Base-by-base conservation (phyloP, 169 alveolate genomes). In the Plasmodium gallinaceum region DNA sequence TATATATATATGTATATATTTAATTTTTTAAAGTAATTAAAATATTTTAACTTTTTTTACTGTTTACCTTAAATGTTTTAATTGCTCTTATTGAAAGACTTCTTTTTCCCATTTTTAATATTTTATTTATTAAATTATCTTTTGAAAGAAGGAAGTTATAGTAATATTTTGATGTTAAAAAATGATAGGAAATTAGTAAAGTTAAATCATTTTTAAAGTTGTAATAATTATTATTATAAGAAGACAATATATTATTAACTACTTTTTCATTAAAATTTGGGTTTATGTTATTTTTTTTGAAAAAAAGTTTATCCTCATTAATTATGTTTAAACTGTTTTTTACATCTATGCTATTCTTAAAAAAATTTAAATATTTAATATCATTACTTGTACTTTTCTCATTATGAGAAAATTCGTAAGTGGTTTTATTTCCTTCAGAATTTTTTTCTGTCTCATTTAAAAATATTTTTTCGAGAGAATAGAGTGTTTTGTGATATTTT, bases 131-230 rank as follows among this genome's bases (percentile, higher is more conserved):
- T 71, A 80, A 16, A 45, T 39, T 42, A 68, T 70, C 32, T n/a
- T 69, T 22, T 3, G 70, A 45, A 24, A 66, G 37, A 39, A 80
- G 37, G 6, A 57, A n/a, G 6, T 70, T 54, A 46, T 80, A 61
- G 7, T 22, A 45, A 39, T 3, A 39, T 42, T 68, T 80, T 45
- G 90, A 45, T 7, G 42, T 10, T 20, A 52, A 2, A 61, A 80
- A 80, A 18, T 80, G 83, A 8, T 80, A 32, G 32, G 65, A 68
- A 18, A 80, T 65, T 42, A 80, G 51, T 39, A 66, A 43, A 9
- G 90, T 48, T 37, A 80, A 69, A 10, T 80, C 90, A 37, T 51
- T 66, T 80, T 80, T 80, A 64, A 80, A 80, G 4, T 24, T 45
- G 0, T 68, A 58, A 26, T 80, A 80, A 80, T 80, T 80, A 54